Percentiles rank a stretch among this genome's conserved stretches.
Conservation (phyloP, 1,284 basidiomycete species). For the Bondarzewia mesenterica region DNA sequence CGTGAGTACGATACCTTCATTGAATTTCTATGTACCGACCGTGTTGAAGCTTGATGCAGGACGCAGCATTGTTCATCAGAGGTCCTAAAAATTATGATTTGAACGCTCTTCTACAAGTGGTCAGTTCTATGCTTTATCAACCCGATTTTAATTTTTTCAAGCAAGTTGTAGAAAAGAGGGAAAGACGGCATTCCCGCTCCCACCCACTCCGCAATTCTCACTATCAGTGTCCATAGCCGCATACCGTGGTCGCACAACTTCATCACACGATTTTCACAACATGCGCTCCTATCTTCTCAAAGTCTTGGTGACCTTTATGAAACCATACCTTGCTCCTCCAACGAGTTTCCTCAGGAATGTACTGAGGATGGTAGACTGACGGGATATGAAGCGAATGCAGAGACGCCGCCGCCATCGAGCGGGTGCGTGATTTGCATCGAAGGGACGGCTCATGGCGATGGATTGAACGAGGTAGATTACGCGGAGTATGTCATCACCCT, state of each 20-base stretch:
- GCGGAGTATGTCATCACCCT: constrained; percentile 39
- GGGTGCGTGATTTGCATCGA: constrained; percentile 56
- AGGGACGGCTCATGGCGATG: constrained; percentile 48
- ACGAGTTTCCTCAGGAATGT: constrained; percentile 39
- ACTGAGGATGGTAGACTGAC: constrained; percentile 25
- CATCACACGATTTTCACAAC: constrained; percentile 57
- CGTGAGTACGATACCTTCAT: constrained; percentile 29
- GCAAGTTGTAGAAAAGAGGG: constrained; percentile 24
- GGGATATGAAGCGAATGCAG: constrained; percentile 23
- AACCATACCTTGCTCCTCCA: constrained; percentile 56
- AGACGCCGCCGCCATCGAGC: constrained; percentile 11
- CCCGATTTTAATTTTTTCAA: constrained; percentile 6
- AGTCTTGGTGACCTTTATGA: constrained; percentile 58
- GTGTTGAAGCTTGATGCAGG: constrained; percentile 35
- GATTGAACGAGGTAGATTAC: constrained; percentile 39
- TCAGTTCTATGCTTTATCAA: constrained; percentile 21
- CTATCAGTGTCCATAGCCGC: constrained; percentile 50
- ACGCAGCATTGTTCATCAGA: constrained; percentile 54
- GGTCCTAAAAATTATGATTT: constrained; percentile 56
- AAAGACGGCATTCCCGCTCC: constrained; percentile 14
- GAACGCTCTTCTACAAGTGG: constrained; percentile 44
- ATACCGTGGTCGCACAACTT: constrained; percentile 53
- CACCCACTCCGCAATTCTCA: constrained; percentile 39
- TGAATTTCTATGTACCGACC: constrained; percentile 4
- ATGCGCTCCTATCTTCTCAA: constrained; percentile 61